Base-by-base conservation (phyloP, 2,329 filamentous ascomycete genomes). In the Fusarium sp. region DNA sequence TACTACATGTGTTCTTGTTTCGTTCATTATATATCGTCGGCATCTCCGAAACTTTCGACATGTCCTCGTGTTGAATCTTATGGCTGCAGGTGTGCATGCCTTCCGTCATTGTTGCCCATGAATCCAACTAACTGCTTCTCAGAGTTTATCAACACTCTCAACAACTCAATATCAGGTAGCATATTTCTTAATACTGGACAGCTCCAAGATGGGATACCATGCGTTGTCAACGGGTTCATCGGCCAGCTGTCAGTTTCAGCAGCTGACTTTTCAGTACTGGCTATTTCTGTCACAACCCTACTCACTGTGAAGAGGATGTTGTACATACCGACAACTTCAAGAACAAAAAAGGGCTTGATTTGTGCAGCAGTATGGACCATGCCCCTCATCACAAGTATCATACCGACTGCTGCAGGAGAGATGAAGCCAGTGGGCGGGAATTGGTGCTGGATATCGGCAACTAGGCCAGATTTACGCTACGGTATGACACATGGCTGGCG, bases 391-490 rank as follows among this genome's bases (percentile, higher is more conserved):
- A 77, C 75, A 12, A 75, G 71, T 25, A 60, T 76, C 5, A 61
- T 71, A 2, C 71, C 75, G 1, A 72, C 71, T 11, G 55, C 65
- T 3, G 56, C 59, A 41, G 73, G 75, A 4, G 66, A 75, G 31
- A 77, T 76, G 68, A 42, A 57, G 29, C 75, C 75, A 22, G 82
- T 84, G 0, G 82, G 82, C 7, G 84, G 84, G 1, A 85, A 86
- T 63, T 86, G 84, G 84, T 86, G 84, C 74, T 86, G 84, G 84
- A 85, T 86, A 64, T 75, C 79, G 17, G 68, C 76, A 17, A 70
- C 77, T 5, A 75, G 80, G n/a, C 71, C 78, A 31, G 80, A 80
- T 17, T 77, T 85, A n/a, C 81, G 84, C 31, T 86, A 86, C 63
- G 80, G 76, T 4, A 77, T 86, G 53, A 83, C 82, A 1, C 84